Evolutionary conservation across 306 rosid species (phyloP), one percentile per base, ranked within the genome.

Genomic region (Vigna nakashimae): DNA sequence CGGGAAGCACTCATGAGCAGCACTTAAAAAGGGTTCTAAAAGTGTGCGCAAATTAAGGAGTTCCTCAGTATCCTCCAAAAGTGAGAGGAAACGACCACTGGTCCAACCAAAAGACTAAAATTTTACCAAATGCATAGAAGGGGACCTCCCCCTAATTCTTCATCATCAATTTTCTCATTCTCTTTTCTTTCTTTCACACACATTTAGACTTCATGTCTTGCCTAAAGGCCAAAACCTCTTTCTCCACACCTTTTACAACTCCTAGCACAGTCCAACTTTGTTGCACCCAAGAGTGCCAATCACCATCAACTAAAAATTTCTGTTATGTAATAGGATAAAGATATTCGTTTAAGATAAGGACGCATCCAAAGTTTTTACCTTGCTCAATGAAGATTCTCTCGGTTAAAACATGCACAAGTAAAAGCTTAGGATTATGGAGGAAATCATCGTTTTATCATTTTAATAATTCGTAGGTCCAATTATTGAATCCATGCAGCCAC

Each of bases 11-110:
- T 84, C 80, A 74, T 87, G 79, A 82, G 69, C 71, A 82, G 69
- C 80, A 84, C 80, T 69, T 73, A 81, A 83, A 84, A 83, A 50
- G 82, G 84, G 69, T 50, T 64, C 72, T 8, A 62, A 79, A 86
- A 85, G 83, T 76, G 84, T 36, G 88, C 89, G 90, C 79, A 90
- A 92, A 85, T 90, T 88, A 85, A 85, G 93, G 91, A 84, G 74
- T 80, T 79, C 83, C 82, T 69, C 67, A 73, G 77, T 58, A 56
- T 71, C 38, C 77, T 49, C 52, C 65, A 78, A 78, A 84, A 38
- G 81, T 77, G 64, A 65, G 86, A 75, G 76, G 43, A 86, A 30
- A 79, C 63, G 46, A 71, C 69, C 59, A 62, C 76, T 82, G 74
- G 36, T 57, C 46, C 81, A 78, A 17, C 76, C 80, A 74, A 66